phyloP scores from a whole-genome alignment of 2,329 filamentous ascomycete species.

The Colletotrichum filicis region DNA sequence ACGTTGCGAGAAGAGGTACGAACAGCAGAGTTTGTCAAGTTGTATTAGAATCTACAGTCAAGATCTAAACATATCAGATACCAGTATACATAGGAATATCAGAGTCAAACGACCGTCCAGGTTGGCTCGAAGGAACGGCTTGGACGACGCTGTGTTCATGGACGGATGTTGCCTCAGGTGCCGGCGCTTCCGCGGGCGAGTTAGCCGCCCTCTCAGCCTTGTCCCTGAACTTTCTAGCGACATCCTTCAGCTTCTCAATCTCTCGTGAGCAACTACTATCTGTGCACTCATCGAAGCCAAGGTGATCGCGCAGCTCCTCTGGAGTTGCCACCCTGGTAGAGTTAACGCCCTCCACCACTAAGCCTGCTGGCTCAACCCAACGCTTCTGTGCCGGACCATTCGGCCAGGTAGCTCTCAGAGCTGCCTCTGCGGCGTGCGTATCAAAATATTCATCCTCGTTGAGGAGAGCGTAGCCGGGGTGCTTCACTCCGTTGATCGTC shows the following conservation, averaged over 20 bases:
- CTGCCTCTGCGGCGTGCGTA: background rate
- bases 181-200: conserved; percentile 1
- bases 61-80: background rate
- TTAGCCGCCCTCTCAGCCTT: background rate
- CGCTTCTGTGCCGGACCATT: background rate
- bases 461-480: conserved; percentile 1
- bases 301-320: conserved; percentile 4
- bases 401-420: background rate
- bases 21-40: background rate
- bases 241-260: conserved; percentile 9
- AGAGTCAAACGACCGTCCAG: conserved; percentile 1
- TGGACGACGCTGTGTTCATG: background rate
- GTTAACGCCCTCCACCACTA: background rate
- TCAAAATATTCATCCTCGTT: background rate
- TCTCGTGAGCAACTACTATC: conserved; percentile 1
- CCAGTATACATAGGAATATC: background rate
- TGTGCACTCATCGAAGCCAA: conserved; percentile 3
- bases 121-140: background rate
- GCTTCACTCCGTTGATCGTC: background rate
- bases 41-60: background rate
- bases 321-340: background rate
- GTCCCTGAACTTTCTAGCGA: conserved; percentile 9
- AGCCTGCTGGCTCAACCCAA: conserved; percentile 3
- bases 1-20: background rate
- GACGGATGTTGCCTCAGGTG: background rate